Base-by-base conservation (phyloP, 768 basidiomycete genomes). In the Xerocomellus amylosporus region DNA sequence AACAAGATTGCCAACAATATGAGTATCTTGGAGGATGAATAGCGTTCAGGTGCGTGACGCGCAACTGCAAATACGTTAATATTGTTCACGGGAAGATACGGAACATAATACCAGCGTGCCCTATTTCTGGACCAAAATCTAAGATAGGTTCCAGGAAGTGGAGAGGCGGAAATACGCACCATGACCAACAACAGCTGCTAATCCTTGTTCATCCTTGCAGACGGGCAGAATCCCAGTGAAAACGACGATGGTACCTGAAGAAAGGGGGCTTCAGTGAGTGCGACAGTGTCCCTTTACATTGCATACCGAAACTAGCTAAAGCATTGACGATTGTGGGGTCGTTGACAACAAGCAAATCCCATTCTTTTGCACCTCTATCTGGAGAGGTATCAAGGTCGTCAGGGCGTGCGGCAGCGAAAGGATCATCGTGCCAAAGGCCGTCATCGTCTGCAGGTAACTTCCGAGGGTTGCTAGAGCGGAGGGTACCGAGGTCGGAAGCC, bases 201-300 rank as follows among this genome's bases (percentile, higher is more conserved):
- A 73, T 0, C 91, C 92, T 62, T 88, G 80, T 60, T 93, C 90
- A 57, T 92, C 85, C 56, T 73, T 75, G 43, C 85, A 86, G 7
- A 94, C 73, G 0, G 89, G 90, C 4, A 97, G 69, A 34, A 97
- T 91, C 0, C 94, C 94, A 0, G 92, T 93, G 64, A 90, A 96
- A 10, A 98, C 89, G 31, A 93, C 79, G 49, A 97, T 85, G 46
- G 86, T 79, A 1, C 87, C 88, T 84, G 28, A 9, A 41, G 56
- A 37, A 26, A 31, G 34, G 24, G 30, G 33, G 41, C 5, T 13
- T 46, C 14, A 20, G 40, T 14, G 20, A 13, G 39, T 10, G 39
- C 20, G 44, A 38, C 15, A 3, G n/a, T 8, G 5, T 6, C 14
- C 10, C 3, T 5, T 39, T 5, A 12, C 14, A 28, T 22, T 2